These are phyloP conservation scores for Penicillium sclerotiorum DNA, from an alignment of 2,329 filamentous ascomycete species.

Conservation along the genomic window DNA sequence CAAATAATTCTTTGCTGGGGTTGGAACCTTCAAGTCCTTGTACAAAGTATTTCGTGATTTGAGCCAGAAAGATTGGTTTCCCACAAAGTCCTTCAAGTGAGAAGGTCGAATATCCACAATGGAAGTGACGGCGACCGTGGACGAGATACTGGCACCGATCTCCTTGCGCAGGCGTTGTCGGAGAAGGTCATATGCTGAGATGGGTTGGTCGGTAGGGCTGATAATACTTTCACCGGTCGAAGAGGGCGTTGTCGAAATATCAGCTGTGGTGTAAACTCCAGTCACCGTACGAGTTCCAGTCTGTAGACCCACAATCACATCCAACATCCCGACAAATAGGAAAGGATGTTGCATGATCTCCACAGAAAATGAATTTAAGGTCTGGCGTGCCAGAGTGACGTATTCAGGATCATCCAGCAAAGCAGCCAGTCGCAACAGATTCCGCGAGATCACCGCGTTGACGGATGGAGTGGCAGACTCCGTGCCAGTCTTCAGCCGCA, in stretches of 20 bases:
- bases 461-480: constrained; percentile 88
- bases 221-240: constrained; percentile 17
- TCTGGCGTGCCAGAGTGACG: constrained; percentile 67
- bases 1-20: constrained; percentile 41
- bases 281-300: constrained; percentile 68
- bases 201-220: constrained; percentile 24
- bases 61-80: constrained; percentile 42
- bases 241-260: constrained; percentile 16
- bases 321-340: constrained; percentile 80
- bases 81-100: constrained; percentile 36
- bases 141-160: constrained; percentile 34
- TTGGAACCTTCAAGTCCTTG: constrained; percentile 37
- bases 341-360: constrained; percentile 93
- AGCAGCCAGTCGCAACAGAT: constrained; percentile 77
- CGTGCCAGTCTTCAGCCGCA: constrained; percentile 93
- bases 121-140: constrained; percentile 36
- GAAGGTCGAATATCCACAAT: constrained; percentile 41
- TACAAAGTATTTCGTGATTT: constrained; percentile 40
- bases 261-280: constrained; percentile 51
- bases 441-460: constrained; percentile 83
- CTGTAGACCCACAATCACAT: constrained; percentile 71
- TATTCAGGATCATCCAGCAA: constrained; percentile 69
- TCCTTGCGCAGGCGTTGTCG: constrained; percentile 38
- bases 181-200: constrained; percentile 32
- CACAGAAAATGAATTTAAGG: constrained; percentile 81